Conservation (phyloP, 1,284 basidiomycete species). For the Ustanciosporium gigantosporum region DNA sequence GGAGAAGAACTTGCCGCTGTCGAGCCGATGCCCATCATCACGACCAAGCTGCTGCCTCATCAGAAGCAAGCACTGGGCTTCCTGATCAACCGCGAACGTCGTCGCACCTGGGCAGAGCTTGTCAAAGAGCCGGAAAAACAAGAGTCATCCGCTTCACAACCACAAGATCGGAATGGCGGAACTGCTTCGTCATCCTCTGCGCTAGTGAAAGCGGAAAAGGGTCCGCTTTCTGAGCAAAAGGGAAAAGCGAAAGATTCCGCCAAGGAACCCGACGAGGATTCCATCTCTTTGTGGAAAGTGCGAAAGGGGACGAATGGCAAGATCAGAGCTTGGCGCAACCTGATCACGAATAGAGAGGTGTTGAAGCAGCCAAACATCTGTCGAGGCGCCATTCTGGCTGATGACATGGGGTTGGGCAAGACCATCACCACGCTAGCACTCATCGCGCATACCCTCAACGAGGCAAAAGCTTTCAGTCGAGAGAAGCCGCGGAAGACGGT, state of each 20-base stretch:
- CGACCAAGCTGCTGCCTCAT: constrained; percentile 90
- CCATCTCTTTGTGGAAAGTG: constrained; percentile 78
- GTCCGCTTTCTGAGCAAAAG: not conserved
- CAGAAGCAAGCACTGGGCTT: constrained; percentile 98
- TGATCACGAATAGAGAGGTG: constrained; percentile 80
- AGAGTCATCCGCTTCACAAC: not conserved
- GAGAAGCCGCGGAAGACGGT: constrained; percentile 7
- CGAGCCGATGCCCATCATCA: constrained; percentile 76
- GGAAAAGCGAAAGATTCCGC: not conserved
- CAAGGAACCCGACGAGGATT: constrained; percentile 58
- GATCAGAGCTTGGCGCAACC: constrained; percentile 69
- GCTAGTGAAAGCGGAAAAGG: not conserved
- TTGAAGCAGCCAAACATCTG: constrained; percentile 70
- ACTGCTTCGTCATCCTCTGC: not conserved
- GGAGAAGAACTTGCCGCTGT: constrained; percentile 85
- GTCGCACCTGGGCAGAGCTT: constrained; percentile 39
- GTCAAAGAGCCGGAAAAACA: constrained; percentile 12
- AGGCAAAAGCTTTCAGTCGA: constrained; percentile 72
- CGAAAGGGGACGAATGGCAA: constrained; percentile 64
- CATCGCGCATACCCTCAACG: constrained; percentile 78
- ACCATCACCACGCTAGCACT: constrained; percentile 90
- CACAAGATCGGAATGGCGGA: not conserved
- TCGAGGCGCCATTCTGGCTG: constrained; percentile 81
- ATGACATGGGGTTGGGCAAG: constrained; percentile 88
- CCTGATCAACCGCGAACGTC: constrained; percentile 81